phyloP scores from a whole-genome alignment of 345 rosid species.

The Capsella bursapastoris region DNA sequence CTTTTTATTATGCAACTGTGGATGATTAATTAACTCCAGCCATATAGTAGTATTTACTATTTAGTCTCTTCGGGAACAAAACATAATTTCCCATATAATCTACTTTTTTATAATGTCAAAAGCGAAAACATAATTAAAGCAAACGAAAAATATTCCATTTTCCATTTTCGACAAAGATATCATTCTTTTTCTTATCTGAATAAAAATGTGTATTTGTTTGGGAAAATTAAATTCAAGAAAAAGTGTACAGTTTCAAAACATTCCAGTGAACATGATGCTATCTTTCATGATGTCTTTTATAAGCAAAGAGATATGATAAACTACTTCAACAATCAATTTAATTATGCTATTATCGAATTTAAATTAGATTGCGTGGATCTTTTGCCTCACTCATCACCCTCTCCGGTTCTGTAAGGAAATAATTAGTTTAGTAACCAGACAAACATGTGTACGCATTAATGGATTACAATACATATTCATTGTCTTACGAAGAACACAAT shows the following conservation, averaged over 20 bases:
- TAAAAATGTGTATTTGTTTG: not conserved
- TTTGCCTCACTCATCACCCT: not conserved
- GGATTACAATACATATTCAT: not conserved
- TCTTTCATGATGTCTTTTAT: not conserved
- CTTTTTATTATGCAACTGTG: too few relatives aligned
- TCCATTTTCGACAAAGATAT: conserved; percentile 36
- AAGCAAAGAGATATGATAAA: not conserved
- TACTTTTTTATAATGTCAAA: conserved; percentile 14
- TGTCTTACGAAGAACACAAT: conserved; percentile 1
- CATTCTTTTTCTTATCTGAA: conserved; percentile 29
- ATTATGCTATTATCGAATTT: not conserved
- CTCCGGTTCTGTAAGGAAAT: not conserved
- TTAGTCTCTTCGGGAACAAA: too few relatives aligned
- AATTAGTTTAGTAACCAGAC: not conserved
- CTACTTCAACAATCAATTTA: conserved; percentile 10
- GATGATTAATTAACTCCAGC: too few relatives aligned
- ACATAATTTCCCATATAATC: conserved; percentile 1
- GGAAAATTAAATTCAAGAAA: conserved; percentile 21
- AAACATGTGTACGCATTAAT: conserved; percentile 15
- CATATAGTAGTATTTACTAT: too few relatives aligned
- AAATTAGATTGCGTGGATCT: not conserved
- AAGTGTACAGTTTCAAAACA: not conserved
- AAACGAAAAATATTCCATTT: conserved; percentile 29
- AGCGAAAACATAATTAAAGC: conserved; percentile 20
- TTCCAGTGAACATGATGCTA: conserved; percentile 32